Conservation (phyloP, 768 basidiomycete species). For the Lyophyllum semitale region DNA sequence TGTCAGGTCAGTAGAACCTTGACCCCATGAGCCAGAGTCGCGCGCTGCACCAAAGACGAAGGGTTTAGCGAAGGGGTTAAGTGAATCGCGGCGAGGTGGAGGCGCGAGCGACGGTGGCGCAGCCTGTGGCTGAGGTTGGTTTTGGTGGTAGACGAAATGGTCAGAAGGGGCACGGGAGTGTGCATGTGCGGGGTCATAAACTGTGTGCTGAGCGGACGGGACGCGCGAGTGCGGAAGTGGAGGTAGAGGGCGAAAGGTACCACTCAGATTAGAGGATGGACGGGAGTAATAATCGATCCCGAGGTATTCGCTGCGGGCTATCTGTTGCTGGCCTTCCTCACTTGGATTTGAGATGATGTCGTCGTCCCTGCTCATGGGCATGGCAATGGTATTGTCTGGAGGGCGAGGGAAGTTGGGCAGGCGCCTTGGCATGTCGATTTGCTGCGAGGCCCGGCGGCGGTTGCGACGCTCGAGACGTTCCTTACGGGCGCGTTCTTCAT, state of each 20-base stretch:
- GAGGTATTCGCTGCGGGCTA: conserved; percentile 41
- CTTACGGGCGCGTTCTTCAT: conserved; percentile 81
- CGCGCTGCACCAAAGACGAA: conserved; percentile 70
- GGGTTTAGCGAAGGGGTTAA: conserved; percentile 83
- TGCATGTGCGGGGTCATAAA: conserved; percentile 60
- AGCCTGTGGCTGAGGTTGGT: conserved; percentile 25
- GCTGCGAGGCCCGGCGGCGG: conserved; percentile 48
- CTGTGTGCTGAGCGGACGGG: conserved; percentile 60
- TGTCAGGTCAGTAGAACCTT: conserved; percentile 31
- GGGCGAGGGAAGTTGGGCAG: conserved; percentile 82
- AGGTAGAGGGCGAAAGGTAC: conserved; percentile 53
- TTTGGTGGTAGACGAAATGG: conserved; percentile 24
- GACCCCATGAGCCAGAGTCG: conserved; percentile 30
- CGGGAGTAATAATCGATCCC: conserved; percentile 49
- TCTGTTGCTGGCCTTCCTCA: conserved; percentile 60
- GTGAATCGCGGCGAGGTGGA: conserved; percentile 36
- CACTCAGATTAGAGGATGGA: conserved; percentile 44
- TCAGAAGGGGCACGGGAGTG: conserved; percentile 63
- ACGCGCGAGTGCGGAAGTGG: conserved; percentile 67
- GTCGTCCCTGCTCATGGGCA: conserved; percentile 43
- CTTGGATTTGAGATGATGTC: conserved; percentile 88
- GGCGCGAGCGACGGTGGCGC: conserved; percentile 19
- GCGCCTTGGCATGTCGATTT: conserved; percentile 66
- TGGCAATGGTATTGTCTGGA: conserved; percentile 51
- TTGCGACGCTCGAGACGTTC: conserved; percentile 63